Percentiles rank a stretch among this genome's conserved stretches.
Conservation (phyloP, 2,329 filamentous ascomycete genomes). For the Chalaropsis ovoidea region DNA sequence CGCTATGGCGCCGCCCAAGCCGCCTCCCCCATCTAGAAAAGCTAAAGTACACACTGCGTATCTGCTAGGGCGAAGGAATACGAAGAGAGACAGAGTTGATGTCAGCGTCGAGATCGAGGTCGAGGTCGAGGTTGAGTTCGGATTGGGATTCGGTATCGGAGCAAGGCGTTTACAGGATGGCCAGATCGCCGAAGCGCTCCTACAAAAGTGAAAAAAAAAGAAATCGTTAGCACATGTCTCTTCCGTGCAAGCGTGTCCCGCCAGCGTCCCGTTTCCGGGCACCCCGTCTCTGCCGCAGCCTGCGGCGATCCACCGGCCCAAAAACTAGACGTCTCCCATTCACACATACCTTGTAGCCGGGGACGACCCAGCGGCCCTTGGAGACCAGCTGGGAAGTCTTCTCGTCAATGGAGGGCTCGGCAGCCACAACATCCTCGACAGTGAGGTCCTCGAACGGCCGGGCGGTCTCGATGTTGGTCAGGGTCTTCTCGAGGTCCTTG, state of each 20-base stretch:
- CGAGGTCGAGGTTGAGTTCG: slow-evolving; percentile 7
- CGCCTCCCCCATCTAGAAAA: slow-evolving; percentile 59
- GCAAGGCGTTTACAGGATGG: slow-evolving; percentile 63
- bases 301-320: not conserved
- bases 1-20: slow-evolving; percentile 28
- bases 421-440: slow-evolving; percentile 89
- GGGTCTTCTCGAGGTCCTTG: slow-evolving; percentile 82
- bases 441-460: slow-evolving; percentile 95
- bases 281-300: not conserved
- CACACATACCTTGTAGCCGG: slow-evolving; percentile 85
- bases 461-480: slow-evolving; percentile 94
- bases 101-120: slow-evolving; percentile 14
- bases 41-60: slow-evolving; percentile 37
- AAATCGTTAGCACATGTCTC: not conserved
- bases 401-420: slow-evolving; percentile 94
- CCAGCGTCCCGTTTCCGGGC: not conserved
- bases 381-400: slow-evolving; percentile 89
- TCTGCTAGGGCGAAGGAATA: slow-evolving; percentile 31
- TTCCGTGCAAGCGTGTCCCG: not conserved
- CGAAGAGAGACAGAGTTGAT: slow-evolving; percentile 28
- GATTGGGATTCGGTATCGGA: slow-evolving; percentile 11
- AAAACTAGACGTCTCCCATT: not conserved
- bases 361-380: slow-evolving; percentile 96
- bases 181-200: slow-evolving; percentile 99
- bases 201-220: slow-evolving; percentile 34